phyloP scores from a whole-genome alignment of 768 basidiomycete genomes.

The Lactarius psammicola region DNA sequence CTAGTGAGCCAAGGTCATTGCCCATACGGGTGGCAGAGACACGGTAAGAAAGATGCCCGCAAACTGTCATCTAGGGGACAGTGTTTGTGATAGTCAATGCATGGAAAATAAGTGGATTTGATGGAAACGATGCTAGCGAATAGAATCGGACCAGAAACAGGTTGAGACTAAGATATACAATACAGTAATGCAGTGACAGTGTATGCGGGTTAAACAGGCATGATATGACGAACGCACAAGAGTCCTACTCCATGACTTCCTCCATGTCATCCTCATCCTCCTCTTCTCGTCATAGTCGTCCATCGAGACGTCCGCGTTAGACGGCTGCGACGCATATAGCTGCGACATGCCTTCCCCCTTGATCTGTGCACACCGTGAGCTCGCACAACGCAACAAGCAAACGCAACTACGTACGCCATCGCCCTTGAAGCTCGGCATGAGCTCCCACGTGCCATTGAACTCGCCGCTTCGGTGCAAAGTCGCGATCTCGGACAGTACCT shows the following conservation, averaged over 20 bases:
- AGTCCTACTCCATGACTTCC: constrained; percentile 52
- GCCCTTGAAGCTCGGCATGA: constrained; percentile 70
- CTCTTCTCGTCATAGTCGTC: constrained; percentile 56
- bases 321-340: constrained; percentile 29
- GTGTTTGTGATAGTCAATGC: too few species aligned
- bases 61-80: too few species aligned
- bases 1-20: too few species aligned
- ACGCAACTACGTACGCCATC: constrained; percentile 47
- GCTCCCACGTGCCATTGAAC: constrained; percentile 75
- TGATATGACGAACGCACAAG: neutral
- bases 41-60: too few species aligned
- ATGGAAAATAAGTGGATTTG: too few species aligned
- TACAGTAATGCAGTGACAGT: constrained; percentile 6
- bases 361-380: constrained; percentile 31
- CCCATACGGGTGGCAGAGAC: too few species aligned
- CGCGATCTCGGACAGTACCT: constrained; percentile 74
- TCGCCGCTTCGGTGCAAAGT: constrained; percentile 78
- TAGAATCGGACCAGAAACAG: neutral
- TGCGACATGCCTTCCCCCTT: constrained; percentile 37
- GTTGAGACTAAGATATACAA: neutral
- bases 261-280: constrained; percentile 70
- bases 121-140: too few species aligned
- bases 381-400: neutral
- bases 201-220: constrained; percentile 1
- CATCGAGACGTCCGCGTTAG: constrained; percentile 43